Conservation (phyloP, 208 protist species). For the Jaenimonas drosophilae region DNA sequence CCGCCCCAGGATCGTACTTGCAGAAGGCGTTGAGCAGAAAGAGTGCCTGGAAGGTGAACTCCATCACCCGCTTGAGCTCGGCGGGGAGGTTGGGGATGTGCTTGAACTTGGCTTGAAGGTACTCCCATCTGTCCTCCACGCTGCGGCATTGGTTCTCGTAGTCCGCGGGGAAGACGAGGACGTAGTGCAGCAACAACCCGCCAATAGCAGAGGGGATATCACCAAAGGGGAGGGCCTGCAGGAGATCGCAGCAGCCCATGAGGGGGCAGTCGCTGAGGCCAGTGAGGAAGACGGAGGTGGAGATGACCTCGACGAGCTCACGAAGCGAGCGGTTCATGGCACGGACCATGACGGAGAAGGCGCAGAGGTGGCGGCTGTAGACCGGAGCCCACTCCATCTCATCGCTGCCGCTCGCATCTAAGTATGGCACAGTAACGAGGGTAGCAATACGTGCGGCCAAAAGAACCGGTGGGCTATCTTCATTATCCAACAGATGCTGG, state of each 20-base stretch:
- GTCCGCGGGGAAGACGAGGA: conserved; percentile 74
- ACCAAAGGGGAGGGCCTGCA: conserved; percentile 51
- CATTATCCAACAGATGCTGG: not conserved
- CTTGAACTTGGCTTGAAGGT: conserved; percentile 59
- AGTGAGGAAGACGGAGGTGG: conserved; percentile 52
- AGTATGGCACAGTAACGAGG: conserved; percentile 56
- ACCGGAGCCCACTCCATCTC: conserved; percentile 78
- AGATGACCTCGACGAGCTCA: conserved; percentile 76
- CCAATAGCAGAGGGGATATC: conserved; percentile 64
- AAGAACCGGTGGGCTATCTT: conserved; percentile 29
- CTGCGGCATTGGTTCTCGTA: conserved; percentile 64
- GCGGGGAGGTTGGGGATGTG: conserved; percentile 43
- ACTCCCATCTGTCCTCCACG: conserved; percentile 36
- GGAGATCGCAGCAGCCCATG: conserved; percentile 38
- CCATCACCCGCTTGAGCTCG: conserved; percentile 64
- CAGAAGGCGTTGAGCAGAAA: conserved; percentile 69
- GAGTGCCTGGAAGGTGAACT: conserved; percentile 69
- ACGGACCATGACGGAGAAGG: conserved; percentile 73
- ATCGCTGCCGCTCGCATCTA: too few species aligned
- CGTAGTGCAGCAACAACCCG: conserved; percentile 77
- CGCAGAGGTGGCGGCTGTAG: conserved; percentile 80
- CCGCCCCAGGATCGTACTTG: conserved; percentile 17
- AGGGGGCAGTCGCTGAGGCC: conserved; percentile 49
- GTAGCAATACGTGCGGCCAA: conserved; percentile 70
- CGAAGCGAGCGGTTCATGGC: conserved; percentile 66